These are phyloP conservation scores for Strobilomyces confusus DNA, from an alignment of 768 basidiomycete genomes.

Conservation along the genomic window DNA sequence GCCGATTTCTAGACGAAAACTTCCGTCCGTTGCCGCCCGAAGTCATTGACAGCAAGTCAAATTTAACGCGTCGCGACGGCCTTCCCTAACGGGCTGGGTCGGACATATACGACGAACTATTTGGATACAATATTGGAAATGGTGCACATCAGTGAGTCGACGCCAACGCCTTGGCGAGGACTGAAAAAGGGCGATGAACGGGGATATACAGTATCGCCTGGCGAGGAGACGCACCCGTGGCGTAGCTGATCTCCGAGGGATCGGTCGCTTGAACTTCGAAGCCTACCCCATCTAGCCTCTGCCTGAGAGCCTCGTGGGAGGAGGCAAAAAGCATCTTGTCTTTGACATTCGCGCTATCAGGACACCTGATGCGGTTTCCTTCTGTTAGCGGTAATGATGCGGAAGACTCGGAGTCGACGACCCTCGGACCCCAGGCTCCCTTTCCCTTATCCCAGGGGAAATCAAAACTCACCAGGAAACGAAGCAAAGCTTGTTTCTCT, in stretches of 20 bases:
- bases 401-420: not conserved
- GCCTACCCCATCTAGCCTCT: conserved; percentile 68
- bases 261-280: conserved; percentile 88
- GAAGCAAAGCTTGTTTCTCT: conserved; percentile 85
- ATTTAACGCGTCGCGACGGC: not conserved
- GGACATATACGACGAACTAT: not conserved
- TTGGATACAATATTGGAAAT: not conserved
- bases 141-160: conserved; percentile 13
- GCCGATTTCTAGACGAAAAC: not conserved
- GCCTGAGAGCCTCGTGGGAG: conserved; percentile 77
- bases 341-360: conserved; percentile 80
- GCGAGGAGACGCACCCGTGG: conserved; percentile 51
- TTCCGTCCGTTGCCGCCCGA: not conserved
- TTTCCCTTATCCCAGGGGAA: not conserved
- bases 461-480: conserved; percentile 60
- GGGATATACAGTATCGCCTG: not conserved
- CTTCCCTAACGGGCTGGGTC: not conserved
- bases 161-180: conserved; percentile 18
- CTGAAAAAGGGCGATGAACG: conserved; percentile 4
- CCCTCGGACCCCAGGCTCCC: not conserved
- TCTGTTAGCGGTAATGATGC: not conserved
- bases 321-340: conserved; percentile 92
- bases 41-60: not conserved
- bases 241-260: conserved; percentile 62
- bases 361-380: conserved; percentile 54